A percentile compares a stretch with the other conserved stretches of the same genome.
These are phyloP conservation scores for Bauhinia variegata DNA, from an alignment of 306 rosid genomes.

Conservation along the genomic window DNA sequence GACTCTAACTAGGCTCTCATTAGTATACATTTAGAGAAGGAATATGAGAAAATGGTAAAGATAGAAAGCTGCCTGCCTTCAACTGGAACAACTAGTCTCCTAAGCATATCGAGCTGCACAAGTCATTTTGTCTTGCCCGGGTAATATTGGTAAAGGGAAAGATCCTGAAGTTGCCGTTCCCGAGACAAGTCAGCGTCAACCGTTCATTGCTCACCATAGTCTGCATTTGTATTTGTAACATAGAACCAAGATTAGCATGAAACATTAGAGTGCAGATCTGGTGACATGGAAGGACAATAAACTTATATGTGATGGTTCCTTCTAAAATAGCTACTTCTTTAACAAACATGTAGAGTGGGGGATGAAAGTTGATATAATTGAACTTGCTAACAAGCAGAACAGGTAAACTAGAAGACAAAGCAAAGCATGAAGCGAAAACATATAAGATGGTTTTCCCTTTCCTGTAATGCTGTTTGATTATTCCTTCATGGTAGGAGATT, in stretches of 20 bases:
- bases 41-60: constrained; percentile 26
- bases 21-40: constrained; percentile 1
- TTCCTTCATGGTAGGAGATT: background rate
- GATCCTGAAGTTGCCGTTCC: constrained; percentile 75
- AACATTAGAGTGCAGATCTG: constrained; percentile 21
- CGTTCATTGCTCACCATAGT: constrained; percentile 77
- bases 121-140: constrained; percentile 65
- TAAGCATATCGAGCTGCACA: constrained; percentile 76
- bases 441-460: constrained; percentile 22
- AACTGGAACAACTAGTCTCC: constrained; percentile 36
- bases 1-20: constrained; percentile 28
- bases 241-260: constrained; percentile 35
- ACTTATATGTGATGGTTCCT: background rate
- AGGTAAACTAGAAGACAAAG: constrained; percentile 12
- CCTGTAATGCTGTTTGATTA: constrained; percentile 13
- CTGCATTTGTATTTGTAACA: constrained; percentile 63
- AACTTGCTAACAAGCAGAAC: constrained; percentile 12
- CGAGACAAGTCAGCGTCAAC: constrained; percentile 82
- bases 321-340: constrained; percentile 1
- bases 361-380: constrained; percentile 1
- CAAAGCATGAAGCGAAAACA: constrained; percentile 22
- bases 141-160: constrained; percentile 77
- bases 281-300: background rate
- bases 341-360: background rate
- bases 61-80: constrained; percentile 16